Evolutionary conservation across 129 eudicot genomes (phyloP), one percentile per base, ranked within the genome.

Genomic region (Kitagawia praeruptora): DNA sequence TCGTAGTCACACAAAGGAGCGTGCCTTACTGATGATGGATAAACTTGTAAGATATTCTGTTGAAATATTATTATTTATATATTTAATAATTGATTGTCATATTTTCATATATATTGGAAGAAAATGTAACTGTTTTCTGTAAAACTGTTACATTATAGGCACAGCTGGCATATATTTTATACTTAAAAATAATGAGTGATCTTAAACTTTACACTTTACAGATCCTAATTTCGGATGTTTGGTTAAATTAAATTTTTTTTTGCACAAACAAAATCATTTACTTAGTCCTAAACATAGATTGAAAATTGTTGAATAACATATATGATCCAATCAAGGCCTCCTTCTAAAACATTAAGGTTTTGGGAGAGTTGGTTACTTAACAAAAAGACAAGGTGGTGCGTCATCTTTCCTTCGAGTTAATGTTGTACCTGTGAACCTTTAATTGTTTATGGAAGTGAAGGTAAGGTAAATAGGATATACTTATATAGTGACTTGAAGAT

Each of bases 11-110:
- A 95, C 99, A 23, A 92, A 92, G 86, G 94, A 95, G 83, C 96
- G 99, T 25, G 91, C 99, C 16, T 79, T 95, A 82, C 61, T 92
- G 84, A 90, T 92, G 96, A 95, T 95, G 99, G 97, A 90, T 18
- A 87, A 95, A 75, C 67, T 89, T 85, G 97, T 89, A 87, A 41
- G 48, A 19, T 45, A 21, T 10, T 8, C 79, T 66, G 56, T 2
- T 61, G 25, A 45, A 8, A 45, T 19, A 47, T 45, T 58, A n/a
- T 72, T 40, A 77, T 49, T 14, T 61, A 7, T 25, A 8, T 74
- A 45, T 42, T 19, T 16, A 10, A 15, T 46, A 39, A n/a, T 27
- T 21, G 44, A 47, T 61, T 39, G 34, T 77, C 42, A 38, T 56
- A 7, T 39, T 16, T 56, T 23, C 47, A 38, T 77, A 23, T 67